A percentile compares a stretch with the other conserved stretches of the same genome.
These are phyloP conservation scores for Pichia manshurica DNA, from an alignment of 805 yeast genomes.

Conservation along the genomic window DNA sequence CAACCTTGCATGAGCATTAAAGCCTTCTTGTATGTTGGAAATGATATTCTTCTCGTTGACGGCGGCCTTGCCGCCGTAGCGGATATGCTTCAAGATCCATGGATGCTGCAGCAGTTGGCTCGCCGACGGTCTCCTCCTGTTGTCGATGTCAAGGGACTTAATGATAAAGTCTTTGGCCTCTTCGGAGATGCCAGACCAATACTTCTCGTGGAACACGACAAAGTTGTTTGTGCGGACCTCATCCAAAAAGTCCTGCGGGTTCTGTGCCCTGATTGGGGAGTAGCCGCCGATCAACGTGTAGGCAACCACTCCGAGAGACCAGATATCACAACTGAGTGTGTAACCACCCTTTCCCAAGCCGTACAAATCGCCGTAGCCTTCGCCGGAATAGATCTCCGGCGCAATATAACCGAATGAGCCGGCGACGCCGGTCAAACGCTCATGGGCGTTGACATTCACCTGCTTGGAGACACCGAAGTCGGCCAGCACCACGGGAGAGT, in stretches of 20 bases:
- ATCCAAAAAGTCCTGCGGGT: constrained; percentile 68
- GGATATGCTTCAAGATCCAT: constrained; percentile 58
- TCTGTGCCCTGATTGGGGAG: constrained; percentile 85
- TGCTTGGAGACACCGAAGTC: constrained; percentile 94
- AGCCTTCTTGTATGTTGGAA: constrained; percentile 73
- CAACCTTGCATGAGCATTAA: constrained; percentile 79
- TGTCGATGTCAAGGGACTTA: constrained; percentile 63
- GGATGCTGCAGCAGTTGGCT: constrained; percentile 57
- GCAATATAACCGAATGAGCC: constrained; percentile 97
- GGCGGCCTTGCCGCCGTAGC: constrained; percentile 9
- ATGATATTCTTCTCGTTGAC: constrained; percentile 50
- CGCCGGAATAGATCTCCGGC: constrained; percentile 78
- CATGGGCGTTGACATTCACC: constrained; percentile 29
- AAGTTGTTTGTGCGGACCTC: constrained; percentile 72
- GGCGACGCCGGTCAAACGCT: constrained; percentile 30
- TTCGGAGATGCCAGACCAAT: constrained; percentile 76
- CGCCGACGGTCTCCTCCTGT: constrained; percentile 64
- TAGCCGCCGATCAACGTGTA: constrained; percentile 89
- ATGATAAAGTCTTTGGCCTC: constrained; percentile 78
- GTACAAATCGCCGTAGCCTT: constrained; percentile 33
- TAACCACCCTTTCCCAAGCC: constrained; percentile 56
- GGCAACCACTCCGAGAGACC: constrained; percentile 93
- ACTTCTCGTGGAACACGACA: constrained; percentile 78
- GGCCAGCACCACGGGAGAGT: constrained; percentile 77
- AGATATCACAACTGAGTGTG: constrained; percentile 91